Conservation (phyloP, 768 basidiomycete genomes). For the Hydnum rufescens region DNA sequence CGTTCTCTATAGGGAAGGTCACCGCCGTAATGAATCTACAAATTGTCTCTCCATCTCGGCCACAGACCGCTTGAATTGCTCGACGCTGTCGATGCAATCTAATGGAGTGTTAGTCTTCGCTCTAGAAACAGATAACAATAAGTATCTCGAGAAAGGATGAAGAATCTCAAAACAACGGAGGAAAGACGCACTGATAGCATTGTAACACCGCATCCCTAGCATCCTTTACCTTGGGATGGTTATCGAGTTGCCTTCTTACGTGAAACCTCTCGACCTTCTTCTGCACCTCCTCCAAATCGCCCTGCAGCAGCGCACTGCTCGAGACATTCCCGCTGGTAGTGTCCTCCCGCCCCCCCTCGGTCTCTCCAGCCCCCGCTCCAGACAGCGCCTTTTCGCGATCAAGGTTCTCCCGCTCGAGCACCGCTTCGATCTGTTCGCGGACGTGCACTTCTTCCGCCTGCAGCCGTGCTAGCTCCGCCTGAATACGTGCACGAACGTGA, state of each 20-base stretch:
- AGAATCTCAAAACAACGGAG: background rate
- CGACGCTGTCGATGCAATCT: slow-evolving; percentile 58
- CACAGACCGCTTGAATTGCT: slow-evolving; percentile 48
- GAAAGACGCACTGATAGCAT: slow-evolving; percentile 48
- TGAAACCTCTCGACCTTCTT: slow-evolving; percentile 55
- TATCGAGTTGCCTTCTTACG: slow-evolving; percentile 30
- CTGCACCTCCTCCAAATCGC: slow-evolving; percentile 57
- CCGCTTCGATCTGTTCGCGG: slow-evolving; percentile 49
- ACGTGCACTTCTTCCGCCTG: slow-evolving; percentile 51
- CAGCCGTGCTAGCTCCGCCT: slow-evolving; percentile 43
- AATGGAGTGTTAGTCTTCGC: slow-evolving; percentile 33
- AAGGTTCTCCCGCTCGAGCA: slow-evolving; percentile 74
- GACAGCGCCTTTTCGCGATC: slow-evolving; percentile 44
- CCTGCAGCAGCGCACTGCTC: slow-evolving; percentile 36
- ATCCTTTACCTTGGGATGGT: slow-evolving; percentile 37
- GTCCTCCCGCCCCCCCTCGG: slow-evolving; percentile 16
- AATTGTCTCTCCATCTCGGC: slow-evolving; percentile 33
- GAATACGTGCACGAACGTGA: slow-evolving; percentile 52
- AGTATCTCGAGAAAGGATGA: background rate
- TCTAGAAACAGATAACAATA: slow-evolving; percentile 11
- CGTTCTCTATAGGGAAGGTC: background rate
- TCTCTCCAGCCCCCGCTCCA: background rate
- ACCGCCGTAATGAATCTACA: slow-evolving; percentile 12
- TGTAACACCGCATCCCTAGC: slow-evolving; percentile 37
- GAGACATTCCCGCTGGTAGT: slow-evolving; percentile 23